These are phyloP conservation scores for Venturia effusa DNA, from an alignment of 2,329 filamentous ascomycete species.

Conservation along the genomic window DNA sequence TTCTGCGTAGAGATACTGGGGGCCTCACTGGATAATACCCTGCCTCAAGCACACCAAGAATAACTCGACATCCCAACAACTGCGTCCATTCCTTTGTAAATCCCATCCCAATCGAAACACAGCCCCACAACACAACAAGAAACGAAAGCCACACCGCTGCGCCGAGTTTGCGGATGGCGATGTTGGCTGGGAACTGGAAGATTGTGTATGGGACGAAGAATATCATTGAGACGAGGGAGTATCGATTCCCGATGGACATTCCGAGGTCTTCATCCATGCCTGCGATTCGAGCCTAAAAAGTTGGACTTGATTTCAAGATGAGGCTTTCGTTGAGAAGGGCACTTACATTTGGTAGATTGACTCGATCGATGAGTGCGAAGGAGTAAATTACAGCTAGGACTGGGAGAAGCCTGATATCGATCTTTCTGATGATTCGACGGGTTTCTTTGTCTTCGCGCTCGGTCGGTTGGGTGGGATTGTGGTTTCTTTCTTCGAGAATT, in stretches of 20 bases:
- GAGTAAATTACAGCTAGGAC: conserved; percentile 1
- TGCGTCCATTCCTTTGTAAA: conserved; percentile 26
- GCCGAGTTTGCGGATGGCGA: conserved; percentile 30
- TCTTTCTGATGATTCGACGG: background rate
- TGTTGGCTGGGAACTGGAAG: conserved; percentile 31
- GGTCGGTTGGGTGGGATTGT: background rate
- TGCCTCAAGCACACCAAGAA: conserved; percentile 30
- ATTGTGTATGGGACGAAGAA: conserved; percentile 34
- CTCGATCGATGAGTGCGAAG: background rate
- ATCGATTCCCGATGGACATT: background rate
- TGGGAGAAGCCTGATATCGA: background rate
- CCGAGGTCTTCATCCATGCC: conserved; percentile 8
- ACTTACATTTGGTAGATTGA: conserved; percentile 6
- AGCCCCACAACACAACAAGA: conserved; percentile 35
- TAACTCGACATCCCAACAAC: conserved; percentile 25
- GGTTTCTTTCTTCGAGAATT: background rate
- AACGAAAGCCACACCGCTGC: conserved; percentile 25
- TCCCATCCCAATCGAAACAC: conserved; percentile 36
- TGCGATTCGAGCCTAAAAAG: background rate
- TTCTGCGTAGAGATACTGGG: no score
- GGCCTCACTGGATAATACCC: conserved; percentile 21
- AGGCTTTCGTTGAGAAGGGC: background rate
- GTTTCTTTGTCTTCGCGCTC: conserved; percentile 4
- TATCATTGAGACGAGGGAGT: conserved; percentile 42
- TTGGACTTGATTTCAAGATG: background rate